These are phyloP conservation scores for Trichoderma parareesei DNA, from an alignment of 495 filamentous ascomycete species.

Conservation along the genomic window DNA sequence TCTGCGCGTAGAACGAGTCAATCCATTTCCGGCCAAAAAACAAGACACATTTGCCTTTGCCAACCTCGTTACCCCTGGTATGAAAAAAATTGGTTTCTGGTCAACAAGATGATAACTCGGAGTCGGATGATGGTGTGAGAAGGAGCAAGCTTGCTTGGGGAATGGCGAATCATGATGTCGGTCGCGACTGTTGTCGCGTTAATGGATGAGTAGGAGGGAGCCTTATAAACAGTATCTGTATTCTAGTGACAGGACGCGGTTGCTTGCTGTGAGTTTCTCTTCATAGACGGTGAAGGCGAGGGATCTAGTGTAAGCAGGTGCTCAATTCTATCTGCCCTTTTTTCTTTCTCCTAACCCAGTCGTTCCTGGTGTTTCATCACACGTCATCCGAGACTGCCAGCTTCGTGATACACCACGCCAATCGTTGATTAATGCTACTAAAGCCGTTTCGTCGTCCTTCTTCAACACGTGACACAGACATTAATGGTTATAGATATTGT, in stretches of 20 bases:
- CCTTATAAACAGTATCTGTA: neutral
- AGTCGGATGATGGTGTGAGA: neutral
- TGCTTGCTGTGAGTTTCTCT: constrained; percentile 6
- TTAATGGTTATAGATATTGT: neutral
- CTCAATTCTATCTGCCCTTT: constrained; percentile 6
- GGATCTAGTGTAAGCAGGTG: constrained; percentile 8
- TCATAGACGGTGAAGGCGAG: constrained; percentile 9
- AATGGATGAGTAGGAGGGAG: constrained; percentile 4
- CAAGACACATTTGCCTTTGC: constrained; percentile 4
- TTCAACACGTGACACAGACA: neutral
- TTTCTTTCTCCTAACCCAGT: neutral
- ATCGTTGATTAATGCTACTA: no score
- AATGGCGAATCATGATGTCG: neutral
- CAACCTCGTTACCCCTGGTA: neutral
- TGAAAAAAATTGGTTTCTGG: neutral
- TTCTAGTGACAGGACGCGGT: constrained; percentile 2
- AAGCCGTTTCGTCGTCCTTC: neutral
- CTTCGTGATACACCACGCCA: neutral
- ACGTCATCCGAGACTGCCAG: no score
- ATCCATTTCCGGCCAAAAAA: neutral
- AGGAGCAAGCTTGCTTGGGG: neutral
- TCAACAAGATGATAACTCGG: neutral
- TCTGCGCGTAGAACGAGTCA: constrained; percentile 23
- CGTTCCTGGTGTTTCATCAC: no score
- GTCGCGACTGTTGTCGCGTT: neutral